Evolutionary conservation across 2,329 filamentous ascomycete genomes (phyloP).

Genomic region (Epicoccum sorghinum): DNA sequence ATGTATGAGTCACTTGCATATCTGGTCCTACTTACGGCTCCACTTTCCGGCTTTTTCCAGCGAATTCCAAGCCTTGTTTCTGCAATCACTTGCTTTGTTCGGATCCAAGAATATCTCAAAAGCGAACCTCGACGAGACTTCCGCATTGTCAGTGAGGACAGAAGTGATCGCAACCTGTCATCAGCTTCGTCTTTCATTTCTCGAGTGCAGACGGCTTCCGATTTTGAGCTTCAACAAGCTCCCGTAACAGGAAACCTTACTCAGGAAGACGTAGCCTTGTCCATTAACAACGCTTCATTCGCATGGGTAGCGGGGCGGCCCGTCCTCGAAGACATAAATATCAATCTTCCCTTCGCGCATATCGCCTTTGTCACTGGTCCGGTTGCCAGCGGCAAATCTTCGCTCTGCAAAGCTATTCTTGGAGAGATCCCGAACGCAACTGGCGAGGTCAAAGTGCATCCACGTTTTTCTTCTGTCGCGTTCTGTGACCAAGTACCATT

Average conservation of each 20-base stretch:
- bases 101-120: conserved; percentile 4
- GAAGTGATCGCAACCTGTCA: too few relatives aligned
- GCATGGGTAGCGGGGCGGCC: background rate
- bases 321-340: background rate
- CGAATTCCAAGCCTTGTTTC: background rate
- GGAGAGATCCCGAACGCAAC: conserved; percentile 16
- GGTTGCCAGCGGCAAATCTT: conserved; percentile 35
- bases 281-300: background rate
- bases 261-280: background rate
- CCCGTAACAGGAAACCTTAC: background rate
- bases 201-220: background rate
- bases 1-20: conserved; percentile 9
- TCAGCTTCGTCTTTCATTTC: too few relatives aligned
- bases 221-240: background rate
- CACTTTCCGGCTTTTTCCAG: background rate
- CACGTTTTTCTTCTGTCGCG: conserved; percentile 24
- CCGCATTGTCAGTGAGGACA: background rate
- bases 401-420: conserved; percentile 38
- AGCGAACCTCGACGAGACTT: conserved; percentile 2
- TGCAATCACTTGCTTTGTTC: background rate
- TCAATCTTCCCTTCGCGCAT: background rate
- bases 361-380: conserved; percentile 20
- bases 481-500: conserved; percentile 50
- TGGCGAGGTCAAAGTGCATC: background rate
- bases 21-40: background rate